A percentile compares a stretch with the other conserved stretches of the same genome.
Evolutionary conservation across 2,329 filamentous ascomycete genomes (phyloP).

Genomic region (Monosporascus cannonballus): DNA sequence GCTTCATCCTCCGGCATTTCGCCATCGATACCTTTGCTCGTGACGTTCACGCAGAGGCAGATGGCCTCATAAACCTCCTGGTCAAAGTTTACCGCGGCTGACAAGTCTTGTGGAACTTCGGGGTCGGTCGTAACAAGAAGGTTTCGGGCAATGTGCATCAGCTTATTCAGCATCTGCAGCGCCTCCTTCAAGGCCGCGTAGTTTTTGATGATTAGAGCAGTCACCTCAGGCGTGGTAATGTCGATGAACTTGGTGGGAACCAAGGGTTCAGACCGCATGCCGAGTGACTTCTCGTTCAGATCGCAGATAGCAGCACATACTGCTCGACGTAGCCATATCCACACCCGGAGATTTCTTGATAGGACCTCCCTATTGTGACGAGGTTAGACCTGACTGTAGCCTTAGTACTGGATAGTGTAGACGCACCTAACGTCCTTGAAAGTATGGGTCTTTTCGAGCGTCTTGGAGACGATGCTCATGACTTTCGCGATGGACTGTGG

Average conservation of each 20-base stretch:
- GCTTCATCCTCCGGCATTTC: slow-evolving; percentile 53
- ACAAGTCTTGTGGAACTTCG: slow-evolving; percentile 60
- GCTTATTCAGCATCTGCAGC: slow-evolving; percentile 56
- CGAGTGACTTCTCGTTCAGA: slow-evolving; percentile 53
- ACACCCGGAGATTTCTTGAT: slow-evolving; percentile 57
- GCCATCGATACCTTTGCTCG: slow-evolving; percentile 61
- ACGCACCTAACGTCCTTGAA: slow-evolving; percentile 53
- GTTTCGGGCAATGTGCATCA: slow-evolving; percentile 62
- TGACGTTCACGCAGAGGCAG: slow-evolving; percentile 60
- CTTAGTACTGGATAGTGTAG: not conserved
- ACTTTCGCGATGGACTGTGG: slow-evolving; percentile 48
- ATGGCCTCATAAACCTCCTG: slow-evolving; percentile 62
- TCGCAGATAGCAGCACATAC: slow-evolving; percentile 56
- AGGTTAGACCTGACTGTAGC: not conserved
- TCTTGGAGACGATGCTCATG: slow-evolving; percentile 52
- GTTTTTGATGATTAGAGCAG: slow-evolving; percentile 56
- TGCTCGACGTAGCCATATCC: slow-evolving; percentile 58
- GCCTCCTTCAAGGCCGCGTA: slow-evolving; percentile 56
- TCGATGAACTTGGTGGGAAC: slow-evolving; percentile 45
- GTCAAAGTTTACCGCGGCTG: slow-evolving; percentile 58
- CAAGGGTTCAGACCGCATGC: slow-evolving; percentile 46
- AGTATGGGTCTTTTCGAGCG: slow-evolving; percentile 58
- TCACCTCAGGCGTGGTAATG: slow-evolving; percentile 56
- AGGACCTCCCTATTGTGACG: slow-evolving; percentile 43
- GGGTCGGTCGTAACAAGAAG: slow-evolving; percentile 59